Base-by-base conservation (phyloP, 192 early-diverging fungal species). In the Coemansia sp. region DNA sequence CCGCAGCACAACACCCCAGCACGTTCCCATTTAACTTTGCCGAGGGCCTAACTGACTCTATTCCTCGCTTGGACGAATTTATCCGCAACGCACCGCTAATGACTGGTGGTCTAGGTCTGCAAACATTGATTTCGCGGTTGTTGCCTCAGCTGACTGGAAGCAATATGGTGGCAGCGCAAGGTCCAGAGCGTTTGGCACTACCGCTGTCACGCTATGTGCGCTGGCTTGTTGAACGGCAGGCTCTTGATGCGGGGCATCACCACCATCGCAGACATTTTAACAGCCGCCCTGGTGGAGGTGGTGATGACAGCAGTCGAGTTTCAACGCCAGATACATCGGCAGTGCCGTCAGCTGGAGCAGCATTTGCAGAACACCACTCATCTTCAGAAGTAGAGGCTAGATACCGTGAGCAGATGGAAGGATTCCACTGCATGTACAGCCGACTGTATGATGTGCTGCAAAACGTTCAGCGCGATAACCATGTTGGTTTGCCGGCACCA, bases 401-500 rank as follows among this genome's bases (percentile, higher is more conserved):
- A 23, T 50, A 65, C 39, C 55, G 63, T 26, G 74, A 71, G 53
- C 68, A 78, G n/a, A 59, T 78, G 58, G 74, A 78, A 48, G 64
- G 55, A 14, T 78, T 60, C 37, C 74, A 68, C 49, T 78, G 65
- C 36, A 84, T 84, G 60, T 88, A 91, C 41, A 63, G 61, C 21
- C 86, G 86, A n/a, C 59, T 91, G n/a, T 78, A 80, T 2, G 86
- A 88, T 13, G 85, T 91, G 0, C 55, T 88, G n/a, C 76, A 75
- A 45, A 83, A 83, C 30, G 80, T 83, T 20, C 82, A 82, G 63
- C 78, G 75, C 42, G 82, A 81, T 51, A 73, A 78, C 54, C 57
- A 78, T 19, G 74, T 78, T 10, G 74, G 74, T 2, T 53, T 67
- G 26, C 74, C 74, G 3, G 39, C 68, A 4, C 5, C 52, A 2